These are phyloP conservation scores for Helichrysum umbraculigerum DNA, from an alignment of 129 eudicot genomes.

Conservation along the genomic window DNA sequence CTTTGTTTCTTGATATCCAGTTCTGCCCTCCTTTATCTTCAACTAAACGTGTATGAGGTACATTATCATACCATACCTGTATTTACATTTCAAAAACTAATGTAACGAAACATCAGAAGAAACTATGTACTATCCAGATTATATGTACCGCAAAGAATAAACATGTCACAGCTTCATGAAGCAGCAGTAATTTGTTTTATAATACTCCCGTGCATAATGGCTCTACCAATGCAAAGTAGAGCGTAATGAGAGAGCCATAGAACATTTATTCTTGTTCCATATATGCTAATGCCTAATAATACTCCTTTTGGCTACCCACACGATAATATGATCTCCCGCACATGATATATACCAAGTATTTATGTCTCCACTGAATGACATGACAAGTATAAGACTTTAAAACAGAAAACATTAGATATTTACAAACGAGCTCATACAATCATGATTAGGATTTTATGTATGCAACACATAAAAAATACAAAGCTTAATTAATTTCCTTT, in stretches of 20 bases:
- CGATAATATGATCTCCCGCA: not conserved
- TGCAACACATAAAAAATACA: not conserved
- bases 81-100: constrained; percentile 13
- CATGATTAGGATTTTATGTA: not conserved
- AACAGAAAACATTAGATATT: not conserved
- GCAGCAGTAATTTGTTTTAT: not conserved
- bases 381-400: not conserved
- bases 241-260: not conserved
- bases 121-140: not conserved
- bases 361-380: not conserved
- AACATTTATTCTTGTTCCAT: not conserved
- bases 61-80: constrained; percentile 86
- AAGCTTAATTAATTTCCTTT: not conserved
- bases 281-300: not conserved
- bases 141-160: not conserved
- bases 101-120: not conserved
- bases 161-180: constrained; percentile 1
- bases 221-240: not conserved
- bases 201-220: not conserved
- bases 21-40: constrained; percentile 83
- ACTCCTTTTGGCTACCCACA: not conserved
- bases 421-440: not conserved
- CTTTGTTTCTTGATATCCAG: constrained; percentile 61
- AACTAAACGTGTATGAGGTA: constrained; percentile 65
- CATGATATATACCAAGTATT: not conserved